Base-by-base conservation (phyloP, 345 rosid genomes). In the Populus pruinosa region DNA sequence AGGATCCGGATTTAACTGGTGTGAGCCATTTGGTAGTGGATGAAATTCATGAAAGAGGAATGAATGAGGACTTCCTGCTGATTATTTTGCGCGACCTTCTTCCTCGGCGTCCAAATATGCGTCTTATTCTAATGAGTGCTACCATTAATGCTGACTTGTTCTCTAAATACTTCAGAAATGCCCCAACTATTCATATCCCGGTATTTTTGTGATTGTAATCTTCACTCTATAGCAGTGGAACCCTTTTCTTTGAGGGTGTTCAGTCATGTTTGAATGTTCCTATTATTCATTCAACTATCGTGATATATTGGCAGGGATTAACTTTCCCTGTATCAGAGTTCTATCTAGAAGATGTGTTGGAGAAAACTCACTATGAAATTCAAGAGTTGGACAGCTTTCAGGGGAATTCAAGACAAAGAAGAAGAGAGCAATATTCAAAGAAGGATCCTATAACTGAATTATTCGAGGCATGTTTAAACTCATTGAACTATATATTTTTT, bases 21-120 rank as follows among this genome's bases (percentile, higher is more conserved):
- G 87, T 92, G 77, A 95, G 92, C 88, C 96, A 95, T 88, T 88
- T 95, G 88, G 87, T 95, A 53, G 98, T 95, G 77, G 99, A 95
- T 87, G 99, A 95, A 85, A 95, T 93, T 83, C 98, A 93, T 76
- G 99, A 95, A 85, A 90, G 99, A 86, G 99, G 99, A 86, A 91
- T 95, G 91, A 91, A 95, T 77, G 99, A 95, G 79, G 98, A 95
- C 88, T 95, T 95, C 78, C 86, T 95, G 25, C 79, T 93, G 70
- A 95, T 95, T 80, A 95, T 95, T 82, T 83, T 93, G 80, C 90
- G 88, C 8, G 98, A 95, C 79, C 97, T 95, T 73, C 96, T 95
- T 75, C 99, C 97, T 67, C 91, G 84, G 38, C 97, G 97, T 70
- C 99, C 96, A 21, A 93, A 92, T 84, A 84, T 95, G 68, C 93